These are phyloP conservation scores for Pugionium cornutum DNA, from an alignment of 345 rosid genomes.

Conservation along the genomic window DNA sequence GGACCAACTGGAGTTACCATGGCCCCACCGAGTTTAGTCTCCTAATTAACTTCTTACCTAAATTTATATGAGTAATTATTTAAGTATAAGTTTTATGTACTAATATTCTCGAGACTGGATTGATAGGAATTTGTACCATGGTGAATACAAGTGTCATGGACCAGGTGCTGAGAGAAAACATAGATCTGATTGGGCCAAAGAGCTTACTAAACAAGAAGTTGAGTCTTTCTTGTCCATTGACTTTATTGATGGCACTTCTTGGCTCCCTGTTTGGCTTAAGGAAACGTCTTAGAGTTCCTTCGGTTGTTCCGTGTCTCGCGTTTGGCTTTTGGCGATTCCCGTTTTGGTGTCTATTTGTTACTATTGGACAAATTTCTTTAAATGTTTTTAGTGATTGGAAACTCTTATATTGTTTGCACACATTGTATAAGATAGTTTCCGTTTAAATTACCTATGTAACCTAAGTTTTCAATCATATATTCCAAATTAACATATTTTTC, in stretches of 20 bases:
- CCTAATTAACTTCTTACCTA: neutral
- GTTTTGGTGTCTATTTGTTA: constrained; percentile 18
- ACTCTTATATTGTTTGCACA: constrained; percentile 32
- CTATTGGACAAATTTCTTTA: constrained; percentile 18
- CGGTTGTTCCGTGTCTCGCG: constrained; percentile 6
- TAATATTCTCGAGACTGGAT: neutral
- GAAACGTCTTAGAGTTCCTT: constrained; percentile 29
- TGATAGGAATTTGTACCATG: constrained; percentile 59
- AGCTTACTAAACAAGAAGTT: constrained; percentile 66
- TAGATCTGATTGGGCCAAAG: constrained; percentile 63
- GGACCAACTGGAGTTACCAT: constrained; percentile 83
- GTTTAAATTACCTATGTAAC: constrained; percentile 21
- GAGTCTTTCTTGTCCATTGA: constrained; percentile 55
- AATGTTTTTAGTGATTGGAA: constrained; percentile 29
- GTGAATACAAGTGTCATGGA: constrained; percentile 70
- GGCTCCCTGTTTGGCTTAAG: constrained; percentile 72
- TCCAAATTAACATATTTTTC: constrained; percentile 3
- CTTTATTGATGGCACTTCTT: constrained; percentile 66
- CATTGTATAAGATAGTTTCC: constrained; percentile 29
- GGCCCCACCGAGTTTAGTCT: constrained; percentile 61
- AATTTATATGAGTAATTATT: neutral
- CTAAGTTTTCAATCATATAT: constrained; percentile 14
- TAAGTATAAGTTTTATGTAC: neutral
- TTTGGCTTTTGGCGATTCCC: constrained; percentile 16
- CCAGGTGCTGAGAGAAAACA: constrained; percentile 61